A percentile compares a stretch with the other conserved stretches of the same genome.
These are phyloP conservation scores for Naganishia vaughanmartiniae DNA, from an alignment of 768 basidiomycete genomes.

Conservation along the genomic window DNA sequence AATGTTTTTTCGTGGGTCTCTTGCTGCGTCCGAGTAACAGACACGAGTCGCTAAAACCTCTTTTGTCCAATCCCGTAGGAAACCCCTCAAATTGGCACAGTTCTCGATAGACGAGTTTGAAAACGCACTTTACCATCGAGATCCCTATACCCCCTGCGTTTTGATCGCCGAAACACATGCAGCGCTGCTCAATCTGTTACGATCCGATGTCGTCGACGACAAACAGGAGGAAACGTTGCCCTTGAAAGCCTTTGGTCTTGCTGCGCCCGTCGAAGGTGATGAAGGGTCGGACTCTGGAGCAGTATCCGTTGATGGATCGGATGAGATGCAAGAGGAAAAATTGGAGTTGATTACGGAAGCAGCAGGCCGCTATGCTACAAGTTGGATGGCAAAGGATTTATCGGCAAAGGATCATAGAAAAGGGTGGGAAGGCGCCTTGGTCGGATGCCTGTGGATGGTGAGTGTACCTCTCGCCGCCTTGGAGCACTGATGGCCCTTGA, in stretches of 20 bases:
- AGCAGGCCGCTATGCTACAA: constrained; percentile 32
- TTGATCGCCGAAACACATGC: constrained; percentile 86
- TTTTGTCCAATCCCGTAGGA: constrained; percentile 56
- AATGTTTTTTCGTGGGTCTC: constrained; percentile 78
- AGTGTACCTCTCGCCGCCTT: neutral
- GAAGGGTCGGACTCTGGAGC: constrained; percentile 8
- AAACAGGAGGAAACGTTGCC: constrained; percentile 24
- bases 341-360: constrained; percentile 43
- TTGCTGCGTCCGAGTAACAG: neutral
- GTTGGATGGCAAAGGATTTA: constrained; percentile 42
- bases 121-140: constrained; percentile 76
- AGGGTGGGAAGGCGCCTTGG: constrained; percentile 48
- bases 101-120: constrained; percentile 94
- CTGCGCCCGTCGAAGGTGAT: neutral
- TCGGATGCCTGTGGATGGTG: constrained; percentile 48
- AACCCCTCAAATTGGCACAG: constrained; percentile 78
- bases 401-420: constrained; percentile 38
- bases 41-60: constrained; percentile 12
- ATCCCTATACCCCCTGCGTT: constrained; percentile 62
- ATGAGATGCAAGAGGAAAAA: constrained; percentile 46
- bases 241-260: constrained; percentile 27
- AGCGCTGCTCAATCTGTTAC: constrained; percentile 74
- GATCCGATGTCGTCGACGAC: constrained; percentile 59
- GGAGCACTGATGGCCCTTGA: neutral
- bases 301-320: constrained; percentile 15